A percentile compares a stretch with the other conserved stretches of the same genome.
Evolutionary conservation across 176 grass and related monocot species (phyloP).

Genomic region (Alloteropsis semialata): DNA sequence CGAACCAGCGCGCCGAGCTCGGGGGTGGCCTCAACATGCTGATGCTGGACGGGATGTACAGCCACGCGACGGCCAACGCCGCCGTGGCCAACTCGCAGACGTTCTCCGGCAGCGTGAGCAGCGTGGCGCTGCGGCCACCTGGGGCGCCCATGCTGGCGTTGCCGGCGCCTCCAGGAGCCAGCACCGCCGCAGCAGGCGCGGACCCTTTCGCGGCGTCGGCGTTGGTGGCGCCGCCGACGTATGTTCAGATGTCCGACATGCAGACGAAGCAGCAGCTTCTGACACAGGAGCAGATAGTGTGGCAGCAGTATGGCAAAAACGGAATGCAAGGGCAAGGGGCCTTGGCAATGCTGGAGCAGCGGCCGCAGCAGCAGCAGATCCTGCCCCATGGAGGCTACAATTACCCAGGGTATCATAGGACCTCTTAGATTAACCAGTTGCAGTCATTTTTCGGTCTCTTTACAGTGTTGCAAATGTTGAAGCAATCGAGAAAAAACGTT

Average conservation of each 20-base stretch:
- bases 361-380: conserved; percentile 18
- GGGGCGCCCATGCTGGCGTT: conserved; percentile 53
- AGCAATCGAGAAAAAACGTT: neutral
- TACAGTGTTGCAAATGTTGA: neutral
- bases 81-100: neutral
- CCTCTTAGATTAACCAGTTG: neutral
- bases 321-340: conserved; percentile 52
- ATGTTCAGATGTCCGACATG: conserved; percentile 93
- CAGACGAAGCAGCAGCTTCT: conserved; percentile 63
- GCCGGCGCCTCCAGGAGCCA: conserved; percentile 30
- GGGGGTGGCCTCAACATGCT: conserved; percentile 65
- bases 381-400: neutral
- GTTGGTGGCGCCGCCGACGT: conserved; percentile 53
- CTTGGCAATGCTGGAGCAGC: conserved; percentile 43
- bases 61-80: conserved; percentile 34
- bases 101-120: conserved; percentile 62
- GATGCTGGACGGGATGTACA: conserved; percentile 83
- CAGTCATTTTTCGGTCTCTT: neutral
- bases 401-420: neutral
- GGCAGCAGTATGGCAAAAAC: conserved; percentile 57
- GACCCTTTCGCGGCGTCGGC: conserved; percentile 73
- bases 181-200: neutral
- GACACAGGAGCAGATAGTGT: conserved; percentile 55
- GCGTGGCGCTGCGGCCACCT: conserved; percentile 33
- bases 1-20: conserved; percentile 48